Evolutionary conservation across 2,329 filamentous ascomycete species (phyloP).

Genomic region (Penicillium sp.): DNA sequence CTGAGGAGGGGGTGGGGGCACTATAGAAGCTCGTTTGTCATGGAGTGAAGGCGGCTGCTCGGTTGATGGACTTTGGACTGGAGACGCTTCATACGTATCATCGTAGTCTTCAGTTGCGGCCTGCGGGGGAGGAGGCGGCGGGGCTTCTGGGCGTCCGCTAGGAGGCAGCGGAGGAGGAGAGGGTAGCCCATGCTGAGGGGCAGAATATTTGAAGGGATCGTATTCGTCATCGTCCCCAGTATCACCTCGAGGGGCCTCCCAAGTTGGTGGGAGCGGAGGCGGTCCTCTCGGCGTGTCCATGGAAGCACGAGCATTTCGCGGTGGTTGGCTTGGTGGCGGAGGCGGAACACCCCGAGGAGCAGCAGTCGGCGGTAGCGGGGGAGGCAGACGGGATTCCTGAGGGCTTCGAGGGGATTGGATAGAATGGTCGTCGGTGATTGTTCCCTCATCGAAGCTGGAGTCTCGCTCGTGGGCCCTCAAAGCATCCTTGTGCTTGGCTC

Average conservation of each 20-base stretch:
- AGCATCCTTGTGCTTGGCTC: constrained; percentile 90
- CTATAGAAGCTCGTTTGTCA: constrained; percentile 45
- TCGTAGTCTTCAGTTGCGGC: constrained; percentile 42
- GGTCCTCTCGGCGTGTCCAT: constrained; percentile 36
- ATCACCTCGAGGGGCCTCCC: constrained; percentile 38
- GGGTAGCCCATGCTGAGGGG: constrained; percentile 36
- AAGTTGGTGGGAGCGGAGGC: constrained; percentile 47
- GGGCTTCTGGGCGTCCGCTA: constrained; percentile 26
- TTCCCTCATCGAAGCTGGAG: constrained; percentile 71
- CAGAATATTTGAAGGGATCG: constrained; percentile 55
- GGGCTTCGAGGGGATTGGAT: constrained; percentile 49
- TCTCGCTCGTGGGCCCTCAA: constrained; percentile 79
- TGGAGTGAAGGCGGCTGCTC: constrained; percentile 34
- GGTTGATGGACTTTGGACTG: constrained; percentile 37
- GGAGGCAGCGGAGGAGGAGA: constrained; percentile 19
- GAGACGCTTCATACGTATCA: constrained; percentile 50
- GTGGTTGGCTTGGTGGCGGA: constrained; percentile 64
- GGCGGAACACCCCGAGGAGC: constrained; percentile 65
- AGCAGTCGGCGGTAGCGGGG: constrained; percentile 58
- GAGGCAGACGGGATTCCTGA: constrained; percentile 40
- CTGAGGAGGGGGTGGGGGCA: constrained; percentile 51
- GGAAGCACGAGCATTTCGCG: constrained; percentile 44
- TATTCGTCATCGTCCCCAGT: constrained; percentile 55
- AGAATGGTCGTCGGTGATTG: constrained; percentile 57
- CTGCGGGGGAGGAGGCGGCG: constrained; percentile 30